These are phyloP conservation scores for Phyllosticta citribraziliensis DNA, from an alignment of 2,329 filamentous ascomycete species.

Conservation along the genomic window DNA sequence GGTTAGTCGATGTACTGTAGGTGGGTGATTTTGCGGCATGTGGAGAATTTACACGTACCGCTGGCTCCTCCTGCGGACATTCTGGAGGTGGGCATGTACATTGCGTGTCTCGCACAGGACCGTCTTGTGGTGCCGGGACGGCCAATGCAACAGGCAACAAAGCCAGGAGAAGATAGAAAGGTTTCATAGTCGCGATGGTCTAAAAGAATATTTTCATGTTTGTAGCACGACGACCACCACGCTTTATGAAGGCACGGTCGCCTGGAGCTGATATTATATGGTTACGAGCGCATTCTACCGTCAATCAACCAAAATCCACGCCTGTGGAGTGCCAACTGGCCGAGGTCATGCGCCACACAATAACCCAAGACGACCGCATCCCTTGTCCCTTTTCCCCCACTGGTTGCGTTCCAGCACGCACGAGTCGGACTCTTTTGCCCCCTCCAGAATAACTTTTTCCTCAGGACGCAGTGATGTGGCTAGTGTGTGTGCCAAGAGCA, in stretches of 20 bases:
- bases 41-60: neutral
- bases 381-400: neutral
- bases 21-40: neutral
- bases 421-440: neutral
- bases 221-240: neutral
- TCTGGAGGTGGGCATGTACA: neutral
- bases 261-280: conserved; percentile 3
- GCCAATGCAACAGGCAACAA: neutral
- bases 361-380: neutral
- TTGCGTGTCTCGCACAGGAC: neutral
- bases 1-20: too few species aligned
- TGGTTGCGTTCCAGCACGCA: neutral
- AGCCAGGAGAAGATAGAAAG: neutral
- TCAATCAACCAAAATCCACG: neutral
- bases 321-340: neutral
- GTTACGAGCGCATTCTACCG: neutral
- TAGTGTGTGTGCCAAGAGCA: neutral
- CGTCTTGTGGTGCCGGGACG: neutral
- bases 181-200: neutral
- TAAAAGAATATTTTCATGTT: too few species aligned
- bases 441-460: neutral
- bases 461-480: neutral
- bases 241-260: conserved; percentile 3
- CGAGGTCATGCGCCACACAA: neutral
- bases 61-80: neutral